Base-by-base conservation (phyloP, 345 rosid species). In the Euphorbia peplus region DNA sequence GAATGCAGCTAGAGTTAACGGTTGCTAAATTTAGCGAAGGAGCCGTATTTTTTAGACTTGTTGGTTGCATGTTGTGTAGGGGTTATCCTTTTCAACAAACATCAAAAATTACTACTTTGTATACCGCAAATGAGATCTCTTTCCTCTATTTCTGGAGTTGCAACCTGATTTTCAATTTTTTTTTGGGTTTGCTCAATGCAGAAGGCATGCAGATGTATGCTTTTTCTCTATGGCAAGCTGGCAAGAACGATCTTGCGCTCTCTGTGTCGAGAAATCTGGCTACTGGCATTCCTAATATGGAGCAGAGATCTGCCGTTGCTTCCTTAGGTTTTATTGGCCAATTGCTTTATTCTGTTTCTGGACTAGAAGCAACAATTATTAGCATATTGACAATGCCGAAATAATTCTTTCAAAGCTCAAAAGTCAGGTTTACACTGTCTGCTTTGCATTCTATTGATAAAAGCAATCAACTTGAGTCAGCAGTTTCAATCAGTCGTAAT, bases 121-220 rank as follows among this genome's bases (percentile, higher is more conserved):
- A 11, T 52, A 22, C 47, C 44, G 21, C 39, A 29, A 30, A 25
- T 19, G 19, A 28, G 13, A 63, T 54, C 15, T 52, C 42, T 21
- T 4, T 19, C 44, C 60, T 62, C 26, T 58, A 8, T 62, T 70
- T 8, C 60, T 41, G 46, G 37, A 57, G 52, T 25, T 73, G 37
- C 69, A 12, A 52, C 44, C 15, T 68, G 41, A 69, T 66, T 59
- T 60, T 61, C 61, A 30, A 66, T 64, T 37, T 29, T n/a, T n/a
- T n/a, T 79, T 26, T 67, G 90, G 93, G 96, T 75, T 71, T 81
- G 82, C 95, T 91, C 67, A 91, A 88, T 67, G 80, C 76, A 0
- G 85, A 85, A 84, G 84, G 85, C 37, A 80, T 91, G 79, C 96
- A 91, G 75, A 74, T 91, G 72, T 88, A 91, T 83, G 95, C 96